Evolutionary conservation across 805 yeast genomes (phyloP).

Genomic region (Geotrichum ghanense): DNA sequence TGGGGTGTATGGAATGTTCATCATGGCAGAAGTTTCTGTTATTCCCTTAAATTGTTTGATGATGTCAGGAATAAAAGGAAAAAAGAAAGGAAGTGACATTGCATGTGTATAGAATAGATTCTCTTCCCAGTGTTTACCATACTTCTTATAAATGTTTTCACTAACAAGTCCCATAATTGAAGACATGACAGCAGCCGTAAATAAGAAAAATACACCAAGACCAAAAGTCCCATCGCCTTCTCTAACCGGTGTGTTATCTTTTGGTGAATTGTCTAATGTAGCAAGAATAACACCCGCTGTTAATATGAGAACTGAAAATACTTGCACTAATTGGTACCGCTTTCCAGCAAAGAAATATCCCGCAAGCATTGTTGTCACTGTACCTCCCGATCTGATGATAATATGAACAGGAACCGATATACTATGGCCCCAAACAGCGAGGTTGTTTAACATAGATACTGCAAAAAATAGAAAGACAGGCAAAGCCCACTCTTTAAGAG

Average conservation of each 20-base stretch:
- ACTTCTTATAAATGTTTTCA: constrained; percentile 37
- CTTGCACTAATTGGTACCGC: constrained; percentile 32
- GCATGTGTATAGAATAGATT: constrained; percentile 50
- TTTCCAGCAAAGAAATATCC: constrained; percentile 38
- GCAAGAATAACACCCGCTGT: constrained; percentile 45
- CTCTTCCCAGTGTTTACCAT: constrained; percentile 57
- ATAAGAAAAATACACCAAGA: constrained; percentile 32
- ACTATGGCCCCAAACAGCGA: constrained; percentile 39
- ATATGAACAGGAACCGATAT: constrained; percentile 60
- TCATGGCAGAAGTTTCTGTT: constrained; percentile 13
- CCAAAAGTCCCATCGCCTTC: constrained; percentile 14
- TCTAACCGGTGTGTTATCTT: constrained; percentile 13
- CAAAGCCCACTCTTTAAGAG: constrained; percentile 29
- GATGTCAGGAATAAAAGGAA: constrained; percentile 27
- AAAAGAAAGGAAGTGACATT: constrained; percentile 43
- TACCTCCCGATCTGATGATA: constrained; percentile 51
- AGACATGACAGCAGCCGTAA: constrained; percentile 38
- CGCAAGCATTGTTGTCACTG: constrained; percentile 47
- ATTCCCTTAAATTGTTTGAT: constrained; percentile 20
- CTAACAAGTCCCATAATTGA: constrained; percentile 49
- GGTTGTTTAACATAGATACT: constrained; percentile 44
- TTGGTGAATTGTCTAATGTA: constrained; percentile 17
- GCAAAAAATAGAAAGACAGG: constrained; percentile 40
- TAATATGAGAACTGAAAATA: constrained; percentile 38
- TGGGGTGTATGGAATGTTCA: constrained; percentile 12